Evolutionary conservation across 2,329 filamentous ascomycete species (phyloP), one percentile per base, ranked within the genome.

Genomic region (Colletotrichum magnum): DNA sequence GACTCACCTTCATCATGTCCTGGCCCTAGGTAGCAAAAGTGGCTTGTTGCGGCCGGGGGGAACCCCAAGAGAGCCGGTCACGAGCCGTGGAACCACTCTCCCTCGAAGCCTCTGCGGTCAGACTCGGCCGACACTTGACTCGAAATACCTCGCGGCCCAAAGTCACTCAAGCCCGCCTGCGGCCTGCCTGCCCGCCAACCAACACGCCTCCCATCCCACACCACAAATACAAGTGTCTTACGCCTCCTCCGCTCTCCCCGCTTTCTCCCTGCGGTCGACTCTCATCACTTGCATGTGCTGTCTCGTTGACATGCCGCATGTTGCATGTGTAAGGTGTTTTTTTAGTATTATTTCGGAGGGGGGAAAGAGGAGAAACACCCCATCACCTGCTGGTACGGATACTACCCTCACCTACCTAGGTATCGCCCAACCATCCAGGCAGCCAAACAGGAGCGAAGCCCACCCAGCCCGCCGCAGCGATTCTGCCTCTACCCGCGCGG

Each of bases 221-320:
- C 48, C 59, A 62, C 52, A 36, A 36, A 24, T 24, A 24, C 21
- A 24, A 36, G 41, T 43, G 51, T 62, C 48, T 62, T 21, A 45
- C 21, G 16, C 26, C 10, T 41, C 36, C 32, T 24, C 57, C n/a
- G 26, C 41, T 50, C 45, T 18, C 45, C 59, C 59, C 59, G 59
- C 59, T 62, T 62, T 62, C 50, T 36, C 21, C 59, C 59, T 53
- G 45, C 16, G 36, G 47, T 52, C 28, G 21, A 32, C 26, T 50
- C 39, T 62, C 50, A 13, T 62, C 59, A 62, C 59, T 62, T 62
- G 59, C 59, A 62, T 62, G 59, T 62, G 59, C 59, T 62, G 59
- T 45, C 59, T 62, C 24, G 59, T 53, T 24, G n/a, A 54, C 48
- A 53, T 26, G 10, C 58, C 50, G 51, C 59, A 62, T 62, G 50